Base-by-base conservation (phyloP, 139 green algal species). In the Coelastrella sp. region DNA sequence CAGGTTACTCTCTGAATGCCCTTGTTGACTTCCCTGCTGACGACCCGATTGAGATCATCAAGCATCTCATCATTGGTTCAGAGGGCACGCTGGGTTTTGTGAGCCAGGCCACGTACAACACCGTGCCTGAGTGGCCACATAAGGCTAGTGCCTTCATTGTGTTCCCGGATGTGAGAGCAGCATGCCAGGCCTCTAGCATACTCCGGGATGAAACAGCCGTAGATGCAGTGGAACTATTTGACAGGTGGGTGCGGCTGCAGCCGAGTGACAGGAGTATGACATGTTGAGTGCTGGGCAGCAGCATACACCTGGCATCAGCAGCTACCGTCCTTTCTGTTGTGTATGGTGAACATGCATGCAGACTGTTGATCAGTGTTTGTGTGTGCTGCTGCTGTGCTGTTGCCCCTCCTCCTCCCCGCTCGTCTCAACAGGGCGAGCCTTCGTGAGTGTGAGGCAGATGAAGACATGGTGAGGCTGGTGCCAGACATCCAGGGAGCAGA, bases 221-320 rank as follows among this genome's bases (percentile, higher is more conserved):
- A n/a, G 96, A 99, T 81, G 96, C 96, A 5, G 96, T 99, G 68
- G 96, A 99, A 94, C 91, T 99, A 66, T 99, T 99, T 90, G 96
- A 99, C 91, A 78, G 79, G 79, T 87, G 51, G n/a, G 62, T 38
- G 27, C 21, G 0, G 0, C 15, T 9, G 45, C 11, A 57, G 11
- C 11, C 15, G 45, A 13, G 7, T 64, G 53, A 27, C 53, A 32
- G 21, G 53, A 32, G 0, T 19, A 9, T 34, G 0, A n/a, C n/a
- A n/a, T n/a, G n/a, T n/a, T n/a, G n/a, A n/a, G n/a, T n/a, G n/a
- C n/a, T n/a, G n/a, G n/a, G n/a, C n/a, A n/a, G n/a, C n/a, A n/a
- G n/a, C n/a, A n/a, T n/a, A n/a, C n/a, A n/a, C n/a, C n/a, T n/a
- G n/a, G n/a, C n/a, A n/a, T n/a, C n/a, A n/a, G n/a, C n/a, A n/a